phyloP scores from a whole-genome alignment of 2,329 filamentous ascomycete genomes.

The Coniochaeta sp. region DNA sequence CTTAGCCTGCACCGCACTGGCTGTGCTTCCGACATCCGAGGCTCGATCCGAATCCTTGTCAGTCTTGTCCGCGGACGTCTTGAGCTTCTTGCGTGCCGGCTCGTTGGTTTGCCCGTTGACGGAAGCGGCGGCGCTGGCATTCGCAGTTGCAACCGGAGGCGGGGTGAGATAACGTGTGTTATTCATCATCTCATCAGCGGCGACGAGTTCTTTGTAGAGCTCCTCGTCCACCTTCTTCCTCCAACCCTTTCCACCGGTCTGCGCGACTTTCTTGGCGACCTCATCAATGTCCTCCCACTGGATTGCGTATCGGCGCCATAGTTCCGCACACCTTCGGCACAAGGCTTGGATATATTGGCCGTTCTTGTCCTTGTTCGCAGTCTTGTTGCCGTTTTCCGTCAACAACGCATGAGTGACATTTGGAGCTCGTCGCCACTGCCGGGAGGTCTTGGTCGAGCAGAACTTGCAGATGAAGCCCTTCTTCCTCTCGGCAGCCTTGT shows the following conservation, averaged over 20 bases:
- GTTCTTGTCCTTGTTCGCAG: slow-evolving; percentile 69
- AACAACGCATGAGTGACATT: slow-evolving; percentile 60
- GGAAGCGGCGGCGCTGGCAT: slow-evolving; percentile 19
- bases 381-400: slow-evolving; percentile 55
- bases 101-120: slow-evolving; percentile 27
- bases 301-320: slow-evolving; percentile 94
- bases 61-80: slow-evolving; percentile 29
- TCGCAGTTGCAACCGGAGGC: slow-evolving; percentile 24
- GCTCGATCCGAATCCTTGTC: slow-evolving; percentile 44
- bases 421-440: slow-evolving; percentile 89
- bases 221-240: slow-evolving; percentile 91
- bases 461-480: slow-evolving; percentile 91
- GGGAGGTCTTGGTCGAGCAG: slow-evolving; percentile 69
- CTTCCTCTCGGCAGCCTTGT: slow-evolving; percentile 73
- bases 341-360: slow-evolving; percentile 70
- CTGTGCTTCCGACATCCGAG: slow-evolving; percentile 35
- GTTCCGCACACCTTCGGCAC: slow-evolving; percentile 80
- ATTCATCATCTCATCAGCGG: slow-evolving; percentile 54
- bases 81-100: slow-evolving; percentile 59
- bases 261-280: slow-evolving; percentile 76
- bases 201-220: slow-evolving; percentile 63
- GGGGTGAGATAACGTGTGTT: slow-evolving; percentile 30
- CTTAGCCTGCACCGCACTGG: slow-evolving; percentile 29
- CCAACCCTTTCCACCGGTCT: slow-evolving; percentile 72
- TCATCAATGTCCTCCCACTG: slow-evolving; percentile 95